phyloP scores from a whole-genome alignment of 192 early-diverging fungal genomes.

The Martensiomyces pterosporus region DNA sequence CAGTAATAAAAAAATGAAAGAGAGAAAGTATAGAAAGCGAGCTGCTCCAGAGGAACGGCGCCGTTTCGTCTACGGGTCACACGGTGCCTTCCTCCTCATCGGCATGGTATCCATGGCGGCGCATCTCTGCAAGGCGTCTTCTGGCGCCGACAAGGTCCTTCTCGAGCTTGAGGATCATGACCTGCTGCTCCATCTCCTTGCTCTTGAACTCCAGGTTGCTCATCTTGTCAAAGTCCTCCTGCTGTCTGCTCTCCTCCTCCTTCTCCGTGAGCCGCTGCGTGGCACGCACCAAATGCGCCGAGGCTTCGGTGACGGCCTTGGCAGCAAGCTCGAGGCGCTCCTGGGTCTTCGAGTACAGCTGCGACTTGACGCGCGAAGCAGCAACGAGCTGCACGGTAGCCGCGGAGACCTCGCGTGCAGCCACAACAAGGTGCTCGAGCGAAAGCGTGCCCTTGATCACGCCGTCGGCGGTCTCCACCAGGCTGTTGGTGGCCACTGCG shows the following conservation, averaged over 20 bases:
- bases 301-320: constrained; percentile 88
- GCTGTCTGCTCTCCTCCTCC: constrained; percentile 57
- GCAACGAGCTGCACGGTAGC: constrained; percentile 96
- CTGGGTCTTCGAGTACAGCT: constrained; percentile 89
- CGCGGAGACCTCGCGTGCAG: constrained; percentile 92
- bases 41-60: no score
- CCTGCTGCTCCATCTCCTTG: constrained; percentile 98
- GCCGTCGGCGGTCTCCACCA: constrained; percentile 96
- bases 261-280: constrained; percentile 79
- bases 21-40: no score
- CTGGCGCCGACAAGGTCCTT: constrained; percentile 84
- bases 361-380: constrained; percentile 91
- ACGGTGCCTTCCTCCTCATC: constrained; percentile 47
- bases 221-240: constrained; percentile 68
- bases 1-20: no score
- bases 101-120: constrained; percentile 75
- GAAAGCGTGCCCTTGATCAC: constrained; percentile 85
- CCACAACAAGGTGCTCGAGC: constrained; percentile 96
- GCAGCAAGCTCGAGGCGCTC: constrained; percentile 91
- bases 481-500: constrained; percentile 82
- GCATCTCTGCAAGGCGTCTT: constrained; percentile 87
- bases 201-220: constrained; percentile 91
- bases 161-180: constrained; percentile 92
- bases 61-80: no score
- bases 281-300: constrained; percentile 84